phyloP scores from a whole-genome alignment of 2,329 filamentous ascomycete species.

The Akanthomyces uredinophilus region DNA sequence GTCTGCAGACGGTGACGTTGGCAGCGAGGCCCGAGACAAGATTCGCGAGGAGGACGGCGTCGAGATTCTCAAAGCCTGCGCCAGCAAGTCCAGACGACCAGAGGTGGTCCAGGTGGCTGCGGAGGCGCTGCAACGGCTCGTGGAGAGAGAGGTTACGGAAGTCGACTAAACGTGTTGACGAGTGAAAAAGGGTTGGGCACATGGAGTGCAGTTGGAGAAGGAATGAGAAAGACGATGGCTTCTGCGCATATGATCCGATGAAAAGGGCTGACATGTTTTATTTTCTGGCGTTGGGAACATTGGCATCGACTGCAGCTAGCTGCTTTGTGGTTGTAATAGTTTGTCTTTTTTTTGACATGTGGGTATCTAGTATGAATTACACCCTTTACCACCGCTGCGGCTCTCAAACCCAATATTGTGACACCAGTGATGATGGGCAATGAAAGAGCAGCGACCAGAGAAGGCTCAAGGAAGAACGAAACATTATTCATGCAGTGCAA shows the following conservation, averaged over 20 bases:
- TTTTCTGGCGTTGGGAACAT: neutral
- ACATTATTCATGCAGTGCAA: too few species aligned
- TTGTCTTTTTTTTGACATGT: neutral
- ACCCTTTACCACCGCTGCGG: neutral
- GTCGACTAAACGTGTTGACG: neutral
- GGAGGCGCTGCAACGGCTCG: slow-evolving; percentile 64
- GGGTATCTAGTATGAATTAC: neutral
- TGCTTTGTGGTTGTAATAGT: neutral
- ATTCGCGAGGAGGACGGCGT: slow-evolving; percentile 59
- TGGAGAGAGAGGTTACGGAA: slow-evolving; percentile 36
- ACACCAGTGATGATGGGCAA: neutral
- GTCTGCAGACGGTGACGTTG: slow-evolving; percentile 59
- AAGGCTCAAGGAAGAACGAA: neutral
- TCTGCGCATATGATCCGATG: neutral
- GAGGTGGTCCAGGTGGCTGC: slow-evolving; percentile 68
- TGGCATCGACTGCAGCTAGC: neutral
- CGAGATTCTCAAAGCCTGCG: slow-evolving; percentile 62
- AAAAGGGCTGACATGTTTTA: neutral
- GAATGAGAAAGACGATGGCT: neutral
- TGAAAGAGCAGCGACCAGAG: neutral
- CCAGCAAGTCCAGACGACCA: slow-evolving; percentile 62
- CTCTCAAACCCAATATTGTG: too few species aligned
- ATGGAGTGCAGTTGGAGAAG: neutral
- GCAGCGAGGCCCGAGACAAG: slow-evolving; percentile 53
- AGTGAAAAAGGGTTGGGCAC: too few species aligned